Base-by-base conservation (phyloP, 2,329 filamentous ascomycete genomes). In the Dactylonectria macrodidyma region DNA sequence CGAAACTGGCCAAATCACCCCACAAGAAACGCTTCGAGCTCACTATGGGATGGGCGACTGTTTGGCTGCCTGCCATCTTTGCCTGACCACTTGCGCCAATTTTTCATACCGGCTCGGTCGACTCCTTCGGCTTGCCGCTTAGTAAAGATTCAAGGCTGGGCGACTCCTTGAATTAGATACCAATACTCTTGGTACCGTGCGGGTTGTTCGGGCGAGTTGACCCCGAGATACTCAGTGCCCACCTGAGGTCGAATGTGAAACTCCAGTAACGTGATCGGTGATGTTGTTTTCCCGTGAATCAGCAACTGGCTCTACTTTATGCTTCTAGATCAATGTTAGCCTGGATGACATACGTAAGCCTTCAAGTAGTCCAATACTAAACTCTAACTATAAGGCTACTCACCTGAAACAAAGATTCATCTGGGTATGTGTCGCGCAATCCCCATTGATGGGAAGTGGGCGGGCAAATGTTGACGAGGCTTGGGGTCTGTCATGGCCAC, bases 391-490 rank as follows among this genome's bases (percentile, higher is more conserved):
- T 54, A 36, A 54, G 50, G 30, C 33, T 54, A 36, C 50, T 36
- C 50, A 54, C 50, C 50, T 54, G 50, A 54, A 54, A 54, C 50
- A 19, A 36, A 36, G 4, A 54, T n/a, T 52, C 50, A 52, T 19
- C 26, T 19, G 19, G 19, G 19, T 19, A 19, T 19, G 19, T 19
- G 19, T 19, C 19, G n/a, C 11, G 48, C 34, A 24, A 51, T 14
- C 24, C 47, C n/a, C 47, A 51, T 8, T 33, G n/a, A 52, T 30
- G 19, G 26, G 26, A 10, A 12, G 19, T 6, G 16, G 26, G 26
- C 6, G 30, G 34, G 50, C 30, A 54, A 14, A 5, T 54, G 11
- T 54, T 7, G 26, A 30, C 26, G 50, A 22, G 48, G 24, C 24
- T 51, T 22, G n/a, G 9, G 44, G n/a, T 30, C 26, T 30, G 26